Evolutionary conservation across 23 red algal species (phyloP).

Genomic region (Chondrus crispus): DNA sequence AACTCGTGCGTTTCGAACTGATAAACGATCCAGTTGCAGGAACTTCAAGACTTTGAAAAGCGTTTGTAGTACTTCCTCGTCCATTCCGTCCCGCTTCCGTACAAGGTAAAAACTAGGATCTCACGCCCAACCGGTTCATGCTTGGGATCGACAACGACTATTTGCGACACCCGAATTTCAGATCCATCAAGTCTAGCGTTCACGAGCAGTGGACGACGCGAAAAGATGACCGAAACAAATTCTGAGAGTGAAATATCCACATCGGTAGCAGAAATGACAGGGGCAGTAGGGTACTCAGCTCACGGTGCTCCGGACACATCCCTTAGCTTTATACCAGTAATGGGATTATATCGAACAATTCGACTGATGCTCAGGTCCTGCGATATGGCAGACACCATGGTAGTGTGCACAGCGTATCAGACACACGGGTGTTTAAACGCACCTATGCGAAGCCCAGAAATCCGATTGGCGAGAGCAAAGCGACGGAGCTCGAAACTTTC

Average conservation of each 20-base stretch:
- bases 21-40: too few species aligned
- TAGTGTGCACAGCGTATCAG: not conserved
- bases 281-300: not conserved
- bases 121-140: constrained; percentile 35
- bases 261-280: not conserved
- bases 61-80: too few species aligned
- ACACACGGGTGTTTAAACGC: not conserved
- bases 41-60: too few species aligned
- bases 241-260: constrained; percentile 8
- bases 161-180: constrained; percentile 11
- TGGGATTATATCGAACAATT: constrained; percentile 18
- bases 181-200: not conserved
- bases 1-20: too few species aligned
- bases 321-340: constrained; percentile 31
- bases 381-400: not conserved
- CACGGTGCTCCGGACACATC: constrained; percentile 25
- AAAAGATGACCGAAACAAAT: not conserved
- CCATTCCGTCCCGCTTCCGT: too few species aligned
- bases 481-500: not conserved
- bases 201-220: not conserved
- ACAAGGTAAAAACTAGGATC: constrained; percentile 24
- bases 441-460: not conserved
- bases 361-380: constrained; percentile 9
- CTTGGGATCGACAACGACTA: constrained; percentile 3
- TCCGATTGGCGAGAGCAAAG: not conserved